Evolutionary conservation across 805 yeast genomes (phyloP).

Genomic region (Wickerhamomyces pijperi): DNA sequence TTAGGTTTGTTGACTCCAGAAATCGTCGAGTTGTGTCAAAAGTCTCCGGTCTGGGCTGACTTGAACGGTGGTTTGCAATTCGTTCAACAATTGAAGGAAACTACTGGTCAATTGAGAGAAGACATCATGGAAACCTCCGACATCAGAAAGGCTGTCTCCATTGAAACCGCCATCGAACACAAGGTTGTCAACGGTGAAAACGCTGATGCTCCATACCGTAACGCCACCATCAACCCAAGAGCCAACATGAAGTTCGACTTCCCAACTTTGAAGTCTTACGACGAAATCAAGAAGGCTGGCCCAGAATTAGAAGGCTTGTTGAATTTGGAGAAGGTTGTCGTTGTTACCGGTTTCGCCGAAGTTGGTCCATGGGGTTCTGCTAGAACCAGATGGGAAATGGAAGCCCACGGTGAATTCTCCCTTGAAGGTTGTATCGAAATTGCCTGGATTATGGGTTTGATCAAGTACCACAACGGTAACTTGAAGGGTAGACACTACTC

Average conservation of each 20-base stretch:
- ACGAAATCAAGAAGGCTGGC: constrained; percentile 55
- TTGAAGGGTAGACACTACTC: constrained; percentile 84
- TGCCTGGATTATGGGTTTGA: constrained; percentile 99
- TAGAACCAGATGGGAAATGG: constrained; percentile 99
- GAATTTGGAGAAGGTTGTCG: constrained; percentile 85
- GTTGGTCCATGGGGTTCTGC: constrained; percentile 99
- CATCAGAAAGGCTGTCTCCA: constrained; percentile 87
- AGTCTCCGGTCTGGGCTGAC: constrained; percentile 93
- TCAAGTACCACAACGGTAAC: constrained; percentile 88
- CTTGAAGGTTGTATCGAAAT: constrained; percentile 96
- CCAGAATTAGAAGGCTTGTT: constrained; percentile 81
- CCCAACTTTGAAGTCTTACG: constrained; percentile 77
- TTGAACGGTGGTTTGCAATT: constrained; percentile 97
- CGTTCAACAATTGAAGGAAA: constrained; percentile 82
- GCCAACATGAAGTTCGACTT: constrained; percentile 90
- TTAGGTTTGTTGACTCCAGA: constrained; percentile 88
- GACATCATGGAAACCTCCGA: constrained; percentile 75
- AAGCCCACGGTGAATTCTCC: constrained; percentile 87
- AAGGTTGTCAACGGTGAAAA: constrained; percentile 75
- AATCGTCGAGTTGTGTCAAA: constrained; percentile 78
- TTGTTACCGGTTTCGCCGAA: constrained; percentile 96
- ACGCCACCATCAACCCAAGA: constrained; percentile 78
- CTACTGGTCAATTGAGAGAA: constrained; percentile 68
- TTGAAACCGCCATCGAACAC: constrained; percentile 81
- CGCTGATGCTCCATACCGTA: constrained; percentile 77